These are phyloP conservation scores for Fusarium lyarnte DNA, from an alignment of 2,329 filamentous ascomycete species.

Conservation along the genomic window DNA sequence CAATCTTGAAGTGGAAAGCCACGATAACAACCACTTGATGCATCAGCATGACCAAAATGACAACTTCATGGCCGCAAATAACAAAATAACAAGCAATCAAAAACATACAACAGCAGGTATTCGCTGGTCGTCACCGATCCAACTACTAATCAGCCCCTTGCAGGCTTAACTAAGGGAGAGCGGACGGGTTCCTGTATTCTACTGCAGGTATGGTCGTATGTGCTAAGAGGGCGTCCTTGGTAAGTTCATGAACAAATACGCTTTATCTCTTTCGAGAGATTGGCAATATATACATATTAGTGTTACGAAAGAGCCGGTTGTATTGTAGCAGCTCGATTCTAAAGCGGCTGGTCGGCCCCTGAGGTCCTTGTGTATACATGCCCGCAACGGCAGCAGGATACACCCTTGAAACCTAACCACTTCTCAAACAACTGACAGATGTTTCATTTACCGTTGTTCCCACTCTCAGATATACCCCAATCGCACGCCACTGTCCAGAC, in stretches of 20 bases:
- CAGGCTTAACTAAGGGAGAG: constrained; percentile 30
- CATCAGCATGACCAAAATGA: background rate
- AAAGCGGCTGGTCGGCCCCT: background rate
- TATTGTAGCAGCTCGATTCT: background rate
- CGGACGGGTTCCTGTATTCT: constrained; percentile 33
- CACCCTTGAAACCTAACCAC: background rate
- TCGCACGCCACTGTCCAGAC: constrained; percentile 53
- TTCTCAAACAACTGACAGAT: background rate
- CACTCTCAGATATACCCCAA: constrained; percentile 44
- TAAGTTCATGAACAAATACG: background rate
- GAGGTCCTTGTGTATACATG: background rate
- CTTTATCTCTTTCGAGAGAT: too few relatives aligned
- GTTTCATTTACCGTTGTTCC: background rate
- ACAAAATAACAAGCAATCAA: background rate
- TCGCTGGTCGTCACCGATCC: constrained; percentile 16
- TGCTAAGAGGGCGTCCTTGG: background rate
- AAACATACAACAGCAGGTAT: constrained; percentile 29
- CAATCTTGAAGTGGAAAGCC: background rate
- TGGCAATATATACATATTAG: background rate
- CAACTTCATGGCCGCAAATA: background rate
- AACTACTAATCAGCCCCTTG: constrained; percentile 23
- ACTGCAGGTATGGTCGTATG: constrained; percentile 30
- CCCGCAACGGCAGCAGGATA: background rate
- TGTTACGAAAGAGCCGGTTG: background rate
- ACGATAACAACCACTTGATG: background rate